Evolutionary conservation across 108 stramenopile genomes (phyloP), one percentile per base, ranked within the genome.

Genomic region (Skeletonema grethae): DNA sequence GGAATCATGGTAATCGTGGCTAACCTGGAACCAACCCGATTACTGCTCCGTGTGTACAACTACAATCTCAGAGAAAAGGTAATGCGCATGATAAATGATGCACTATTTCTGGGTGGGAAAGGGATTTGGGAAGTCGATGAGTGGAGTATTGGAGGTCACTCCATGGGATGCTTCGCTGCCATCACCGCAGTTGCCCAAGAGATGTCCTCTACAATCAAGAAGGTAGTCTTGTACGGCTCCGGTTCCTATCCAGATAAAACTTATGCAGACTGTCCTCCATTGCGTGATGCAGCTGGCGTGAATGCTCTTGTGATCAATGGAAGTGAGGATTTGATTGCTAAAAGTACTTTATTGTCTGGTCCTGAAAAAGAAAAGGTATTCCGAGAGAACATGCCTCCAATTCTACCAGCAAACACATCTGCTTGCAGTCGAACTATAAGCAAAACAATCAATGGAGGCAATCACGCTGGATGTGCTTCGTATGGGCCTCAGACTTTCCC

Each of bases 61-160:
- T 76, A 66, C 61, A 61, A 56, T n/a, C 39, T 57, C 7, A 66
- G 63, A 66, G 83, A 72, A 34, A 57, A 63, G 41, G 35, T 72
- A 15, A 76, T 84, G 79, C 58, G 46, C 29, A 77, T 76, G 62
- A 55, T 84, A 38, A 72, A 73, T 55, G 65, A 76, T 20, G 64
- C 82, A 53, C 24, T 70, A 30, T 39, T 74, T 10, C 48, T 70
- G 3, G 56, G 59, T 15, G 68, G 67, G 1, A 13, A 39, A 13
- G 69, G 59, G n/a, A 39, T 45, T 30, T 72, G 70, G 59, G 64
- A 72, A 25, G 84, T 86, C 7, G 73, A 70, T 0, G 57, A 80
- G 34, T 88, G 88, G 88, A 73, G 73, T 3, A 55, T 88, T 55
- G 88, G 88, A 18, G 88, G 88, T 4, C 88, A 88, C 64, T 85